phyloP scores from a whole-genome alignment of 352 stramenopile species.

The Aphanomyces stellatus region DNA sequence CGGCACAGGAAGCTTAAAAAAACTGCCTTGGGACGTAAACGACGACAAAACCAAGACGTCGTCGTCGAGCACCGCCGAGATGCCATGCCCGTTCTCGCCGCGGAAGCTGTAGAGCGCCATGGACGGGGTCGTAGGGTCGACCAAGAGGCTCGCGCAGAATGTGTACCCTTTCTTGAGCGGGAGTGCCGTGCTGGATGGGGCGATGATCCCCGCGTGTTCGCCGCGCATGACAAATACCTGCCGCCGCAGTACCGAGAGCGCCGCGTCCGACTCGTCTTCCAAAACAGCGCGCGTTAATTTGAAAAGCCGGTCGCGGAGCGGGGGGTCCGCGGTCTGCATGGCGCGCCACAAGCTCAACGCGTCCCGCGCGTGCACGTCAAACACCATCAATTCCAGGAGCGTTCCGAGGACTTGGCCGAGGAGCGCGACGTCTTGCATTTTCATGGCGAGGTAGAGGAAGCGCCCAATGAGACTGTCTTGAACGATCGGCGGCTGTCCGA shows the following conservation, averaged over 20 bases:
- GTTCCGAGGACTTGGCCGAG: not conserved
- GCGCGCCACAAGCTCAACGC: conserved; percentile 4
- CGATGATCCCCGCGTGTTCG: conserved; percentile 48
- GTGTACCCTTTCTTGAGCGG: conserved; percentile 73
- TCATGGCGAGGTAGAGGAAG: not conserved
- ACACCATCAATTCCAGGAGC: conserved; percentile 1
- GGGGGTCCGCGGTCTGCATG: not conserved
- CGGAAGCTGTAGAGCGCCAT: conserved; percentile 64
- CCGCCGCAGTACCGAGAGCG: not conserved
- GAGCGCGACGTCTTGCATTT: not conserved
- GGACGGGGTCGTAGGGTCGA: conserved; percentile 27
- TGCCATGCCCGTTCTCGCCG: conserved; percentile 59
- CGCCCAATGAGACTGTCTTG: not conserved
- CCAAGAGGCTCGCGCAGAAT: conserved; percentile 49
- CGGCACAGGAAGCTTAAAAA: conserved; percentile 46
- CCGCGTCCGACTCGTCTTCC: not conserved
- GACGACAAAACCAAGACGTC: conserved; percentile 49
- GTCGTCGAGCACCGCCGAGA: conserved; percentile 48
- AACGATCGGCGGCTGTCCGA: not conserved
- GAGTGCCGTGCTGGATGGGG: conserved; percentile 42
- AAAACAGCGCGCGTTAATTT: not conserved
- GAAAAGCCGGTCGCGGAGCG: not conserved
- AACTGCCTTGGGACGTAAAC: conserved; percentile 31
- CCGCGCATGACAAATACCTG: conserved; percentile 58
- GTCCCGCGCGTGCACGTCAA: not conserved